These are phyloP conservation scores for Pisolithus tinctorius DNA, from an alignment of 768 basidiomycete genomes.

Conservation along the genomic window DNA sequence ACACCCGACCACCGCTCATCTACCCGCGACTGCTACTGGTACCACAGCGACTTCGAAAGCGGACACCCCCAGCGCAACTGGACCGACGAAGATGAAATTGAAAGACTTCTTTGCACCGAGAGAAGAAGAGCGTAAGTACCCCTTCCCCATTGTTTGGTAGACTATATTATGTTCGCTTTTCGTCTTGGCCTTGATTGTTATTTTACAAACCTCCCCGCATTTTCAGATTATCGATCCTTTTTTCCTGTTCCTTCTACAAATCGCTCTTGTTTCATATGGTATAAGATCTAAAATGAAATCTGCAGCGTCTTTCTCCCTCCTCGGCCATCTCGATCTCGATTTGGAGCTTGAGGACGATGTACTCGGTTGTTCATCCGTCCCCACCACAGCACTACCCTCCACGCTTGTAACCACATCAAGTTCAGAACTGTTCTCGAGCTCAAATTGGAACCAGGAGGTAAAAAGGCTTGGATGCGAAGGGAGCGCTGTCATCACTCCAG, in stretches of 20 bases:
- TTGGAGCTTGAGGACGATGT: slow-evolving; percentile 61
- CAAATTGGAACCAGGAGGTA: slow-evolving; percentile 6
- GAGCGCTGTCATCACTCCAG: slow-evolving; percentile 25
- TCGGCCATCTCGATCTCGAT: slow-evolving; percentile 69
- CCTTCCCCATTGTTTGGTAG: no score
- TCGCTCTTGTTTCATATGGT: no score
- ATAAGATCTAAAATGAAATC: not conserved
- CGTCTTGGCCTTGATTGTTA: not conserved
- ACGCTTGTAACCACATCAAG: not conserved
- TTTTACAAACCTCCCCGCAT: no score
- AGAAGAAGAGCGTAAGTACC: slow-evolving; percentile 53
- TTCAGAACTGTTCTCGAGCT: slow-evolving; percentile 3
- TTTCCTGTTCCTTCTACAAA: no score
- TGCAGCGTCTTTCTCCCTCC: slow-evolving; percentile 65
- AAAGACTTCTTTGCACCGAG: slow-evolving; percentile 55
- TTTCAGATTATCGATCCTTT: no score
- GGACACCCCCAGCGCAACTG: no score
- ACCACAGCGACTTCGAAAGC: no score
- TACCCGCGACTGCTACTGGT: no score
- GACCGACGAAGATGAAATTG: slow-evolving; percentile 20
- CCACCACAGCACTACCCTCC: slow-evolving; percentile 12
- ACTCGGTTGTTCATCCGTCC: slow-evolving; percentile 15
- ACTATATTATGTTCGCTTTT: not conserved
- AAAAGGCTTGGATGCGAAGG: no score
- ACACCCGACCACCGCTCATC: no score